Conservation (phyloP, 208 protist species). For the Leishmania arabica region DNA sequence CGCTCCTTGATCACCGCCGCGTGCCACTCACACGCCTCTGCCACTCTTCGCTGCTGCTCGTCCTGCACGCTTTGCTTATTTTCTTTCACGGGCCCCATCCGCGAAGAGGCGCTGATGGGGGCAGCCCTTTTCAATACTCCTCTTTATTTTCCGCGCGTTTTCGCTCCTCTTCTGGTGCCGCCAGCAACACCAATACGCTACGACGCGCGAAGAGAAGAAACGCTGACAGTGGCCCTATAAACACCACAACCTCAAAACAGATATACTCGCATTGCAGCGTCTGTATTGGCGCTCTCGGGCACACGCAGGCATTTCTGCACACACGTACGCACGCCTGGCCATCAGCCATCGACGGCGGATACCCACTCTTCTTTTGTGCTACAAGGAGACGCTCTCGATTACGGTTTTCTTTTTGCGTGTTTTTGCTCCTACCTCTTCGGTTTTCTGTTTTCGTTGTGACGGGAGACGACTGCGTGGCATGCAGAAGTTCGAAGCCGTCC, state of each 20-base stretch:
- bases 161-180: not conserved
- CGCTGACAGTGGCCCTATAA: not conserved
- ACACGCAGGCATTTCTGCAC: not conserved
- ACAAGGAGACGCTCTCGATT: not conserved
- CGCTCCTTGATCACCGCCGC: not conserved
- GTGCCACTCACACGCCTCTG: not conserved
- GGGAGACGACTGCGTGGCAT: not conserved
- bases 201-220: not conserved
- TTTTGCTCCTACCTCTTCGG: not conserved
- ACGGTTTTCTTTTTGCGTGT: not conserved
- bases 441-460: not conserved
- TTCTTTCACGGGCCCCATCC: not conserved
- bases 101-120: not conserved
- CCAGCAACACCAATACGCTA: not conserved
- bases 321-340: not conserved
- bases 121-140: not conserved
- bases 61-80: not conserved
- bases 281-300: not conserved
- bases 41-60: not conserved
- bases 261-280: not conserved
- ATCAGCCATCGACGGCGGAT: not conserved
- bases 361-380: not conserved
- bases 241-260: not conserved
- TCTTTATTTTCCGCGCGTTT: not conserved
- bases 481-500: not conserved